Conservation (phyloP, 1,284 basidiomycete species). For the Ceraceosorus guamensis region DNA sequence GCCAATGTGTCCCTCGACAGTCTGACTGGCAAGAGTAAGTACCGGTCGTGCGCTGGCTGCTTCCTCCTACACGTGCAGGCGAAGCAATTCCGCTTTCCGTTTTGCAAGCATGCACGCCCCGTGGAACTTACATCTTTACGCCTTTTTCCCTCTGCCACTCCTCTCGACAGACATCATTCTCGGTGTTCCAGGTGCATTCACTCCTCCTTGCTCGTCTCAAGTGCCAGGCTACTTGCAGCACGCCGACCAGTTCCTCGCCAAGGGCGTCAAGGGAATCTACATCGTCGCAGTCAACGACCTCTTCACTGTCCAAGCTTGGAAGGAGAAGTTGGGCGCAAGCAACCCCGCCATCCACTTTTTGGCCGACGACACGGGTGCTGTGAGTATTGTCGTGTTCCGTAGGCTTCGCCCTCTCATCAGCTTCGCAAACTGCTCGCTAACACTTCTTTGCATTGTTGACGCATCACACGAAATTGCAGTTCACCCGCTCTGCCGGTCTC, state of each 20-base stretch:
- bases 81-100: no score
- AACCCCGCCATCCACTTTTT: conserved; percentile 35
- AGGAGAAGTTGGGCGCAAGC: conserved; percentile 35
- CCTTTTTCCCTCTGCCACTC: conserved; percentile 1
- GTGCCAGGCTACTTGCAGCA: conserved; percentile 44
- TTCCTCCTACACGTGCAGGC: no score
- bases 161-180: conserved; percentile 18
- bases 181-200: conserved; percentile 24
- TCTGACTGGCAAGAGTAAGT: no score
- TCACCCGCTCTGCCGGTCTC: conserved; percentile 37
- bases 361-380: conserved; percentile 41
- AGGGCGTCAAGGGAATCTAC: conserved; percentile 39
- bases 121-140: no score
- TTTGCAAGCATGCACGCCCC: no score
- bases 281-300: conserved; percentile 43
- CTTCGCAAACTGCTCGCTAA: neutral
- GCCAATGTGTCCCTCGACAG: no score
- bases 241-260: conserved; percentile 29
- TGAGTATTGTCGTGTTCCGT: neutral
- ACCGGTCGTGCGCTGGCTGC: no score
- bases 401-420: neutral
- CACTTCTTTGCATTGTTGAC: neutral
- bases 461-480: conserved; percentile 1
- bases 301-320: conserved; percentile 43
- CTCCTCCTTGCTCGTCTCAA: conserved; percentile 40